Evolutionary conservation across 257 asterid genomes (phyloP), one percentile per base, ranked within the genome.

Genomic region (Forsythia suspensa): DNA sequence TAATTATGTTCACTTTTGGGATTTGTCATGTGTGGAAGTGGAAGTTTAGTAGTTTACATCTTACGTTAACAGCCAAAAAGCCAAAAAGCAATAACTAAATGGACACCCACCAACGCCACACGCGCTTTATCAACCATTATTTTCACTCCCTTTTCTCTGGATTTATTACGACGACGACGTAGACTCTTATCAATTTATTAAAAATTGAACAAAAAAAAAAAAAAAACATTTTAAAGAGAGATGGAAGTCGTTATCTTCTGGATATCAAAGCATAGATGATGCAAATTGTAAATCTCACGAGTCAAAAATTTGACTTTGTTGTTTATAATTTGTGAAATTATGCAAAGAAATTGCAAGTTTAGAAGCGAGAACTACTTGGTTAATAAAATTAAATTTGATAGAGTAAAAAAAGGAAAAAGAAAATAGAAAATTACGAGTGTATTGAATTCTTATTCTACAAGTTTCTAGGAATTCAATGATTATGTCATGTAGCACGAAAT

Each of bases 21-120:
- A 80, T 83, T 81, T 67, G 90, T 20, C 85, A 41, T 76, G 81
- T 76, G 81, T 80, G 87, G 81, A 84, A 78, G 88, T n/a, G n/a
- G n/a, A n/a, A n/a, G n/a, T n/a, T n/a, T n/a, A n/a, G n/a, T n/a
- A n/a, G n/a, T 83, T 90, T 87, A 82, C 63, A 82, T 75, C 81
- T 83, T 73, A 87, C 88, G 93, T 82, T 86, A 75, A 61, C 8
- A 68, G 81, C 74, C 72, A 39, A 81, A 86, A 86, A 3, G 81
- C 76, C 38, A 20, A 79, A 76, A 76, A 74, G 82, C 66, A 73
- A 52, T 44, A 75, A 72, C 73, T 61, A 66, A 63, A 69, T 82
- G 88, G 87, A 72, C 51, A 36, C 82, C 89, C 87, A 81, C 88
- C 89, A 78, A 69, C 37, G 67, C 59, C n/a, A 40, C 81, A 78